Evolutionary conservation across 169 alveolate species (phyloP).

Genomic region (Cryptosporidium meleagridis): DNA sequence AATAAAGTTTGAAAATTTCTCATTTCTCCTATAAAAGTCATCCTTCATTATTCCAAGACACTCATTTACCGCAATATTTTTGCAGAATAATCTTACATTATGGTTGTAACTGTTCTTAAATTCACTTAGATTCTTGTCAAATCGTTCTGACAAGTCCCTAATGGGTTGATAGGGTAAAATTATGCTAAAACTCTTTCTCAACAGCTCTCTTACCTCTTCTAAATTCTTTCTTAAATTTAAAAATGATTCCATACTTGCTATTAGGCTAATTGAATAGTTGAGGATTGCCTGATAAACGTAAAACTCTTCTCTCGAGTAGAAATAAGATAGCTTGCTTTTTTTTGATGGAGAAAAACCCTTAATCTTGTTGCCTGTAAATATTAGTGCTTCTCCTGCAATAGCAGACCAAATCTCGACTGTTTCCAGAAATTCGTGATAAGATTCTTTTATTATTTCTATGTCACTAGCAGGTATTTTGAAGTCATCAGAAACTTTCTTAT

Average conservation of each 20-base stretch:
- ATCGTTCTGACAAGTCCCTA: neutral
- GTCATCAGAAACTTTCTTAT: neutral
- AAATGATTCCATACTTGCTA: conserved; percentile 6
- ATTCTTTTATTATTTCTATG: neutral
- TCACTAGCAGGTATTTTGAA: conserved; percentile 20
- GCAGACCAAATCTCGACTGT: conserved; percentile 27
- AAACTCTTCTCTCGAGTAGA: conserved; percentile 45
- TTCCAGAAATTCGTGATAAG: conserved; percentile 19
- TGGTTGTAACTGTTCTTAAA: neutral
- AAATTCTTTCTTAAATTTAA: neutral
- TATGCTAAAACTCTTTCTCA: conserved; percentile 16
- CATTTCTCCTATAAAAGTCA: conserved; percentile 64
- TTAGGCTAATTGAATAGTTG: conserved; percentile 10
- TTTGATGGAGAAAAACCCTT: neutral
- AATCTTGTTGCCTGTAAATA: conserved; percentile 7
- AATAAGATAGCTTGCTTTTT: conserved; percentile 2
- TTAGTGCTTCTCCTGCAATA: conserved; percentile 62
- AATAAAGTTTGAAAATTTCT: conserved; percentile 12
- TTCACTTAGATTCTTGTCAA: neutral
- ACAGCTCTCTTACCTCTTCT: conserved; percentile 5
- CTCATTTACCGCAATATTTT: neutral
- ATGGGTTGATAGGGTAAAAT: neutral
- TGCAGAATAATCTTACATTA: conserved; percentile 4
- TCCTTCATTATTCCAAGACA: conserved; percentile 45
- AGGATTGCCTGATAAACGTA: conserved; percentile 45